Conservation (phyloP, 2,329 filamentous ascomycete species). For the Neonectria coccinea region DNA sequence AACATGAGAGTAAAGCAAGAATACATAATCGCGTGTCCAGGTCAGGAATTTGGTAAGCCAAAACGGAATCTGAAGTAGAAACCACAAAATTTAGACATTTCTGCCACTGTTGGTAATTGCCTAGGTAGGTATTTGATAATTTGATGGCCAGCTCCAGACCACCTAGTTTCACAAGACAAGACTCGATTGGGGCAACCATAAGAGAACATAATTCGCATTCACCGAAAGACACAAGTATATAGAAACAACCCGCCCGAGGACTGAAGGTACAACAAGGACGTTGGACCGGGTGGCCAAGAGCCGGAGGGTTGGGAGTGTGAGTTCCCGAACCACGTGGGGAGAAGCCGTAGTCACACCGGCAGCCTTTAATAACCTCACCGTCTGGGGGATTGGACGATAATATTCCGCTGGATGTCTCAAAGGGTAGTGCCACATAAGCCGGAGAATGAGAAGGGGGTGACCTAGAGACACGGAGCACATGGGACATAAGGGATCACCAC, state of each 20-base stretch:
- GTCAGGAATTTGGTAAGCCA: too few relatives aligned
- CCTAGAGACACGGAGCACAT: neutral
- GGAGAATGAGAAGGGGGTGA: neutral
- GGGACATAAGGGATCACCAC: neutral
- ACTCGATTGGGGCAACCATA: neutral
- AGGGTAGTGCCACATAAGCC: neutral
- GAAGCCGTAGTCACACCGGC: neutral
- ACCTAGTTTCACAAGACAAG: neutral
- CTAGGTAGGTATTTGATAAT: neutral
- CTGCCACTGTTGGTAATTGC: neutral
- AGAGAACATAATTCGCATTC: neutral
- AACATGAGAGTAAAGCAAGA: neutral
- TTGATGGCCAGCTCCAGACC: too few relatives aligned
- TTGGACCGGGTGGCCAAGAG: neutral
- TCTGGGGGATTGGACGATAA: neutral
- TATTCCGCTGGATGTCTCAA: neutral
- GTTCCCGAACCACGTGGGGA: constrained; percentile 8
- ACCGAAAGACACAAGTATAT: neutral
- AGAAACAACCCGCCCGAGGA: neutral
- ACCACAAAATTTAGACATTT: too few relatives aligned
- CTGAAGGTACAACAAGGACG: neutral
- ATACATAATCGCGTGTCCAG: neutral
- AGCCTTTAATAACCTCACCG: neutral
- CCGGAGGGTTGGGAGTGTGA: neutral
- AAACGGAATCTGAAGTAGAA: too few relatives aligned